Evolutionary conservation across 495 filamentous ascomycete genomes (phyloP), one percentile per base, ranked within the genome.

Genomic region (Bryoglossum gracile): DNA sequence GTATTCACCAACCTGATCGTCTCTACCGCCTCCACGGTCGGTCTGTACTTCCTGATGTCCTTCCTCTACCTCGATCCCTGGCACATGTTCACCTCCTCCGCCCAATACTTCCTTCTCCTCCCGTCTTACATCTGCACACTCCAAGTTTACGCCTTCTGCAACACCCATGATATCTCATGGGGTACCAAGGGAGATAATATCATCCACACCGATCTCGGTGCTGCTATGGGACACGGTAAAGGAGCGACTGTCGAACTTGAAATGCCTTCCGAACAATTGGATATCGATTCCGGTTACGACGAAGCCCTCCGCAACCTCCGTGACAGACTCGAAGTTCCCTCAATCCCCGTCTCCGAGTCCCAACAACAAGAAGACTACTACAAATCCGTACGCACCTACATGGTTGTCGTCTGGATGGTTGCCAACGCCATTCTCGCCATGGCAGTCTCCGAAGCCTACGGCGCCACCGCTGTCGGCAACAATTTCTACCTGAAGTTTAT

Each of bases 81-180:
- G 94, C 92, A 99, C 71, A 94, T 99, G 89, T 86, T 97, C 68
- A 99, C 94, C 23, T 86, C 80, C 1, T 82, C 86, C 0, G 76
- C 76, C n/a, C 90, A 95, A 65, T 99, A 99, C 72, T 95, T 97
- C 61, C 74, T 87, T 39, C 78, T 99, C 22, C 72, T 99, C 19
- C 92, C 92, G 0, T 79, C 72, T 38, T 99, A 97, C 70, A 94
- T 99, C 68, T 96, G 92, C 74, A 96, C 87, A 0, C 71, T 99
- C 22, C 94, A 97, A 65, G 89, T 97, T 32, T 99, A 99, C 72
- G 92, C 92, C 28, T 97, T 99, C 66, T 99, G 92, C 75, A 99
- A 99, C 74, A 94, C 92, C 32, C 92, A 98, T 75, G 92, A 98
- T 68, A 89, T 98, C 10, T 94, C 90, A 3, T 98, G 92, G 92